Base-by-base conservation (phyloP, 2,329 filamentous ascomycete genomes). In the Talaromyces albobiverticillius region DNA sequence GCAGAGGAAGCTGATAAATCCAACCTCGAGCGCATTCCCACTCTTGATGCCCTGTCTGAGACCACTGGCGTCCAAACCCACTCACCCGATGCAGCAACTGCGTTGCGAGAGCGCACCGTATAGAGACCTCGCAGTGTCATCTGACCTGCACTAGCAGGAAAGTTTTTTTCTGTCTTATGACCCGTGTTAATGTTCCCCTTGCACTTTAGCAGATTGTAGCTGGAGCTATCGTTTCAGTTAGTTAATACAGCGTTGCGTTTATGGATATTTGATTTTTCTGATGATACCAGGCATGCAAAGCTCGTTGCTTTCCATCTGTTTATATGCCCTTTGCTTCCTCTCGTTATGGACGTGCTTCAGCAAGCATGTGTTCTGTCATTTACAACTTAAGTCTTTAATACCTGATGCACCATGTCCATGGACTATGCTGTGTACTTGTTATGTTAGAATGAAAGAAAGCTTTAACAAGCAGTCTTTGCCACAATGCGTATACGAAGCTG, bases 11-110 rank as follows among this genome's bases (percentile, higher is more conserved):
- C 61, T 7, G 62, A 62, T 18, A 65, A 64, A 41, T 54, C 61
- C 18, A 64, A 62, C 29, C 57, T 72, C 40, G 70, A 72, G 41
- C 62, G 62, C 22, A 70, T 73, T 41, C 71, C 71, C 8, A 64
- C 66, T n/a, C 62, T 73, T 31, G 71, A 72, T 58, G 55, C 67
- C 11, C 57, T 55, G 41, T 60, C 58, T 9, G 59, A 59, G 14
- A 63, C 67, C n/a, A 68, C 65, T 22, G 66, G 63, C 34, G 55
- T 62, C 18, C 53, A 65, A 5, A 46, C 54, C 36, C 41, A 29
- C 38, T 41, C 51, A 36, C 51, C 55, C 14, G 55, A 57, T 29
- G 51, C 43, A 8, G 55, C 55, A 40, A 50, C 51, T 40, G 50
- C 34, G 29, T 29, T 57, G 29, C 55, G 55, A 20, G 31, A 57